These are phyloP conservation scores for Neoconidiobolus thromboides DNA, from an alignment of 371 early-diverging fungal genomes.

Conservation along the genomic window DNA sequence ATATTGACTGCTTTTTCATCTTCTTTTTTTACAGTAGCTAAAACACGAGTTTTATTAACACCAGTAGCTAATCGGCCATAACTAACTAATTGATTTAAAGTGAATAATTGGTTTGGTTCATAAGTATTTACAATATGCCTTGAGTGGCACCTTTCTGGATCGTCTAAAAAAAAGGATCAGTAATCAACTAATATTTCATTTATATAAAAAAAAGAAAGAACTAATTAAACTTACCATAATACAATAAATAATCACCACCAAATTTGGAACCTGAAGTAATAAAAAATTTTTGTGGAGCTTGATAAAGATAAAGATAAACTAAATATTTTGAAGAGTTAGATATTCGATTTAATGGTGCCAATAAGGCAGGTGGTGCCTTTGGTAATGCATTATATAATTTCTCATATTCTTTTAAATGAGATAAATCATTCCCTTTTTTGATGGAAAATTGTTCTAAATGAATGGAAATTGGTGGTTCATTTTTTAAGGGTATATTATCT, in stretches of 20 bases:
- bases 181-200: too few relatives aligned
- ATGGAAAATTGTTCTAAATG: background rate
- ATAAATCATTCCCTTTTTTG: background rate
- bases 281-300: background rate
- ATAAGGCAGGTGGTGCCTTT: background rate
- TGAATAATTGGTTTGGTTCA: background rate
- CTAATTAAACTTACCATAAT: background rate
- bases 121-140: background rate
- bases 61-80: background rate
- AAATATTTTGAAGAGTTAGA: background rate
- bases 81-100: background rate
- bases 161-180: background rate
- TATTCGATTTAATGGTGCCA: background rate
- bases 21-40: background rate
- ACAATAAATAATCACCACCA: background rate
- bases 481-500: too few relatives aligned
- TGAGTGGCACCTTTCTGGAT: background rate
- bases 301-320: background rate
- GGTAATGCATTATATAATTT: background rate
- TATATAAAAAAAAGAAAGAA: background rate
- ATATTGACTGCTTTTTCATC: background rate
- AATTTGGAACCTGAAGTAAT: conserved; percentile 1
- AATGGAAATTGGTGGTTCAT: background rate
- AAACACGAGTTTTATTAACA: background rate
- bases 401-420: background rate